Conservation (phyloP, 331 rosid species). For the Dryas integrifolia region DNA sequence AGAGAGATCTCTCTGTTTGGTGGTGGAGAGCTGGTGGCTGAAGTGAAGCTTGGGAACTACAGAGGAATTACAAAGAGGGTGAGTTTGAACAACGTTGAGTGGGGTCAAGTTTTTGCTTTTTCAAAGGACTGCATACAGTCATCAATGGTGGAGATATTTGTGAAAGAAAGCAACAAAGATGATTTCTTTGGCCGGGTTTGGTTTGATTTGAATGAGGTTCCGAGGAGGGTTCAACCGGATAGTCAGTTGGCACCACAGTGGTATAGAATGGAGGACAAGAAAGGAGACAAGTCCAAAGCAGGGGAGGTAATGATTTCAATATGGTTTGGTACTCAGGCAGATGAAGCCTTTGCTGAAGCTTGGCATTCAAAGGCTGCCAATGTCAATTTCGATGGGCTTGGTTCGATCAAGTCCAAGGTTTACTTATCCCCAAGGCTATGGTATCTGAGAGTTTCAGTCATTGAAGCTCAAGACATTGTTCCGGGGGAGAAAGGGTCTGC, state of each 20-base stretch:
- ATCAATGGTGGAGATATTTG: slow-evolving; percentile 50
- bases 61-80: slow-evolving; percentile 54
- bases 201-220: slow-evolving; percentile 62
- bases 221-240: slow-evolving; percentile 52
- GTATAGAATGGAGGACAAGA: slow-evolving; percentile 66
- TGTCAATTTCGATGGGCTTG: slow-evolving; percentile 55
- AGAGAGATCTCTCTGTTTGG: slow-evolving; percentile 42
- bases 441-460: slow-evolving; percentile 45
- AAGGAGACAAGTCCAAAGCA: slow-evolving; percentile 44
- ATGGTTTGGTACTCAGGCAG: slow-evolving; percentile 72
- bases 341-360: slow-evolving; percentile 61
- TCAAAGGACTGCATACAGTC: slow-evolving; percentile 58
- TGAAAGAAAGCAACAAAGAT: slow-evolving; percentile 51
- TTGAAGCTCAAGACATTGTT: slow-evolving; percentile 62
- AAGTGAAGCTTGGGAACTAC: slow-evolving; percentile 63
- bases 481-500: slow-evolving; percentile 44
- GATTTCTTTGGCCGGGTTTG: slow-evolving; percentile 52
- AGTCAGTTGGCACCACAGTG: slow-evolving; percentile 67
- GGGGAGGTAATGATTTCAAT: slow-evolving; percentile 57
- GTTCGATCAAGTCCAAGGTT: slow-evolving; percentile 60
- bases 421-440: slow-evolving; percentile 63
- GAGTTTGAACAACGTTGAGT: slow-evolving; percentile 31
- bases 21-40: slow-evolving; percentile 49
- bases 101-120: slow-evolving; percentile 60
- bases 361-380: slow-evolving; percentile 65